These are phyloP conservation scores for Aphanomyces cochlioides DNA, from an alignment of 352 stramenopile species.

Conservation along the genomic window DNA sequence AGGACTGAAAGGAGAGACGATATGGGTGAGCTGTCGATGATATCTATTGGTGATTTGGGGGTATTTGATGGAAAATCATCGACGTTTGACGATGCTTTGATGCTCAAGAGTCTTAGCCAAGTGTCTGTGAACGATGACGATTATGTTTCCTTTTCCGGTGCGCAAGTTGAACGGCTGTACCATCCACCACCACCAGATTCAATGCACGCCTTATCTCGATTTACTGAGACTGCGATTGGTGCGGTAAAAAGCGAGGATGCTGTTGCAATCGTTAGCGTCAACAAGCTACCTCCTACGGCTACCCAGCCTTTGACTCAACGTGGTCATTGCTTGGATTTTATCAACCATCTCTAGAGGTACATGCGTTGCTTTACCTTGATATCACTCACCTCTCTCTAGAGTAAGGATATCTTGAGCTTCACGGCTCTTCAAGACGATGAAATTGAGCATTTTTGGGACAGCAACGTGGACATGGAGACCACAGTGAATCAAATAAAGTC, in stretches of 20 bases:
- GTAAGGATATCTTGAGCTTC: not conserved
- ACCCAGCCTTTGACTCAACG: not conserved
- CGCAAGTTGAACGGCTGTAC: not conserved
- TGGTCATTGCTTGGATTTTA: slow-evolving; percentile 5
- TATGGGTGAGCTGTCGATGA: not conserved
- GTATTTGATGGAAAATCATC: slow-evolving; percentile 7
- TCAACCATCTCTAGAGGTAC: not conserved
- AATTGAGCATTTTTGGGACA: not conserved
- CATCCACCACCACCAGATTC: not conserved
- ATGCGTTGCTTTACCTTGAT: no score
- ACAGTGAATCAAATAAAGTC: not conserved
- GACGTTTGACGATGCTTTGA: slow-evolving; percentile 14
- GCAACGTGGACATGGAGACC: not conserved
- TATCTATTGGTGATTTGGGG: slow-evolving; percentile 1
- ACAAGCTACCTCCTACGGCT: not conserved
- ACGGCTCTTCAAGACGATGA: not conserved
- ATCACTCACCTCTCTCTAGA: not conserved
- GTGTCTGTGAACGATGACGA: slow-evolving; percentile 1
- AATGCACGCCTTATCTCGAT: slow-evolving; percentile 1
- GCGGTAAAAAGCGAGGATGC: slow-evolving; percentile 1
- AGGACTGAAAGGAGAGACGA: not conserved
- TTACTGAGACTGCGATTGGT: slow-evolving; percentile 4
- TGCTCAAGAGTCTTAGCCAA: slow-evolving; percentile 20
- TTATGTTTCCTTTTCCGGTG: not conserved
- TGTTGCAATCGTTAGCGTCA: not conserved